A percentile compares a stretch with the other conserved stretches of the same genome.
phyloP scores from a whole-genome alignment of 257 asterid genomes.

The Galeopsis tetrahit region DNA sequence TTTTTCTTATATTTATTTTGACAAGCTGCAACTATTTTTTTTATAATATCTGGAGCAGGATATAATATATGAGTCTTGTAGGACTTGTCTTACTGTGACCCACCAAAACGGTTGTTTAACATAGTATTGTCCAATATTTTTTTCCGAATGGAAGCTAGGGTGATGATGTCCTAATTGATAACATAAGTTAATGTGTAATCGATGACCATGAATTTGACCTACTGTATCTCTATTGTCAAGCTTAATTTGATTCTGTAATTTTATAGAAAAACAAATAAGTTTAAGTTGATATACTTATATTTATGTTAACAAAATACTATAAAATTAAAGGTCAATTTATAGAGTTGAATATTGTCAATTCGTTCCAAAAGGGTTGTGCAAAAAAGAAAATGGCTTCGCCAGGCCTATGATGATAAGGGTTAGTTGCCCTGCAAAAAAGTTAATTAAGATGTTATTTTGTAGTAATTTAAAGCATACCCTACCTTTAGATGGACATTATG shows the following conservation, averaged over 20 bases:
- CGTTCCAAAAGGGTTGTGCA: neutral
- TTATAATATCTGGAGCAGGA: no score
- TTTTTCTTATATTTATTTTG: neutral
- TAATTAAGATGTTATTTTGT: neutral
- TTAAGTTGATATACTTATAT: neutral
- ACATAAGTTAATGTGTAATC: neutral
- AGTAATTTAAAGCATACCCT: neutral
- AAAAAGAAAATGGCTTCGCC: neutral
- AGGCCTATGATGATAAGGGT: conserved; percentile 5
- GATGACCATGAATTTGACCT: neutral
- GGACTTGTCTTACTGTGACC: no score
- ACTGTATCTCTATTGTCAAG: no score
- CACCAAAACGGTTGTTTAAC: neutral
- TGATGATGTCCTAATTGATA: neutral
- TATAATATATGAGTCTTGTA: no score
- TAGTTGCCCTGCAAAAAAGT: conserved; percentile 1
- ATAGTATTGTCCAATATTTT: neutral
- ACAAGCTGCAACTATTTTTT: neutral
- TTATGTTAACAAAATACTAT: neutral
- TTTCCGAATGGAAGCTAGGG: neutral
- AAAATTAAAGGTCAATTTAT: neutral
- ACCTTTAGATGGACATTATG: conserved; percentile 1
- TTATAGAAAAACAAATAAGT: neutral
- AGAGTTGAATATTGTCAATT: no score
- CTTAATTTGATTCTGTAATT: neutral